A percentile compares a stretch with the other conserved stretches of the same genome.
These are phyloP conservation scores for Saccharomycopsis schoenii DNA, from an alignment of 805 yeast species.

Conservation along the genomic window DNA sequence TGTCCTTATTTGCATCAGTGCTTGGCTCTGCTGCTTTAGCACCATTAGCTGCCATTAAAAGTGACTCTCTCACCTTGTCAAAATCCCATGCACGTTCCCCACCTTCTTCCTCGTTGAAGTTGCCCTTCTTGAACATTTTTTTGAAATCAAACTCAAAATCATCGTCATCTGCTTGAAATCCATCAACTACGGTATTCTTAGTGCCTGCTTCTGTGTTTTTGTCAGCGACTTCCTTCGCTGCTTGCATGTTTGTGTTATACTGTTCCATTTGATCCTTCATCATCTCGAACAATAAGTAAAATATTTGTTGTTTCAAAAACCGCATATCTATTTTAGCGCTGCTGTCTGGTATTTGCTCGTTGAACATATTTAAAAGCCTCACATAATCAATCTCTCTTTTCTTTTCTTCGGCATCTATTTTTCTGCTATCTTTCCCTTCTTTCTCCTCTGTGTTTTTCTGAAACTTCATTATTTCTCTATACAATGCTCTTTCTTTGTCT, in stretches of 20 bases:
- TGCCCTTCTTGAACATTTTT: conserved; percentile 8
- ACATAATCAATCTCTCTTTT: conserved; percentile 25
- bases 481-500: conserved; percentile 26
- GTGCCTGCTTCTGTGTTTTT: background rate
- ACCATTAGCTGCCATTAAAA: background rate
- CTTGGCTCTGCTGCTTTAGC: background rate
- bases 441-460: background rate
- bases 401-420: conserved; percentile 18
- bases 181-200: background rate
- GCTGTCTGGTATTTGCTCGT: conserved; percentile 28
- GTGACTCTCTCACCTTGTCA: background rate
- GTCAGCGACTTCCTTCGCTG: background rate
- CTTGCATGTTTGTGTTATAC: background rate
- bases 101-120: background rate
- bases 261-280: background rate
- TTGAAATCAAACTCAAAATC: conserved; percentile 1
- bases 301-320: conserved; percentile 30
- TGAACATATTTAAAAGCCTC: conserved; percentile 15
- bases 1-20: background rate
- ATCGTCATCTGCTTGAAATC: background rate
- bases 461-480: background rate
- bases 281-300: conserved; percentile 24
- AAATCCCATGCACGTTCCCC: background rate
- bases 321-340: background rate
- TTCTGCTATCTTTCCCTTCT: conserved; percentile 22